Base-by-base conservation (phyloP, 2,329 filamentous ascomycete species). In the Colletotrichum sidae region DNA sequence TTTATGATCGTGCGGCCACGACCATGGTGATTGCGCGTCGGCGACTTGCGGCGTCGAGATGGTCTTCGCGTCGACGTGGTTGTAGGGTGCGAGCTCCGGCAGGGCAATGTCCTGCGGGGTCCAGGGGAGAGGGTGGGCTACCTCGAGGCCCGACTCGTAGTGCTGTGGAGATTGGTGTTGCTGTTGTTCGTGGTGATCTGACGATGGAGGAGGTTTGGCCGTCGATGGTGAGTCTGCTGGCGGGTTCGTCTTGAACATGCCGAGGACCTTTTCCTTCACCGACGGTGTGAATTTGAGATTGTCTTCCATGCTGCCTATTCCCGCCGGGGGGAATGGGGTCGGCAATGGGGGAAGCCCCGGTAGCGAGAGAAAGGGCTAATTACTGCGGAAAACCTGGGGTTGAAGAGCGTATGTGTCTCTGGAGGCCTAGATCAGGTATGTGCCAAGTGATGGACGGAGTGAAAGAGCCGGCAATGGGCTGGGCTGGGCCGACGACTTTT, bases 111-210 rank as follows among this genome's bases (percentile, higher is more conserved):
- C 57, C 8, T 65, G 41, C 45, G 39, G 62, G 46, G n/a, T 41
- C 62, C 62, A 65, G 13, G 62, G 45, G 17, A 49, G 37, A 13
- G 52, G 54, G 8, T 55, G 56, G 42, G 39, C 45, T 41, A 66
- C 59, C 33, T 67, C 64, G 10, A 67, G 60, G 46, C 64, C 64
- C 6, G 64, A 50, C 9, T 53, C 64, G 38, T 65, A 65, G 13
- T 58, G 25, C 13, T 50, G 53, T 5, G 61, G 47, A 11, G 46
- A 33, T 11, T 55, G 58, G 12, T 53, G 37, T 12, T 25, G 39
- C 6, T 34, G 59, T 8, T 42, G 52, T n/a, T 59, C 38, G 8
- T 55, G 25, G 25, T 50, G 41, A 5, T 60, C 42, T n/a, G 49
- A 33, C 12, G 55, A n/a, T 13, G 9, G 38, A 13, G 44, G 10